Evolutionary conservation across 495 filamentous ascomycete genomes (phyloP).

Genomic region (Penicillium herquei): DNA sequence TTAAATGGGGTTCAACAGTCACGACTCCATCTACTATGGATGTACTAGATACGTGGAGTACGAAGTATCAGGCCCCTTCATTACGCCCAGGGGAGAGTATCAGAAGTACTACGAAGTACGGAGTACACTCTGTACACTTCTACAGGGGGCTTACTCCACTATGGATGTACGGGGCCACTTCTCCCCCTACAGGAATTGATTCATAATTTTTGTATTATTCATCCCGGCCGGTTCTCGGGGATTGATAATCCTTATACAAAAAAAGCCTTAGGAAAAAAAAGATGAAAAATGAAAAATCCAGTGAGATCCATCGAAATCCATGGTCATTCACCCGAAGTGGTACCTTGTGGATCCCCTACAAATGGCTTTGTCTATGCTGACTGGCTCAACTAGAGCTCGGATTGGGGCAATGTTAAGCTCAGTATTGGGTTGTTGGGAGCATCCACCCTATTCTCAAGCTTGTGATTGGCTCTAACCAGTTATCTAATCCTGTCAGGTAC

Average conservation of each 20-base stretch:
- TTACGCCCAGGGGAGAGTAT: too few species aligned
- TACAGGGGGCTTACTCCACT: too few species aligned
- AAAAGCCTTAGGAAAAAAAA: too few species aligned
- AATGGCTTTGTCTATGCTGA: neutral
- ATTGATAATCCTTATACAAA: neutral
- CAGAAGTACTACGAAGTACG: too few species aligned
- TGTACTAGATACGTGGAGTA: too few species aligned
- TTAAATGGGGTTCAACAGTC: slow-evolving; percentile 19
- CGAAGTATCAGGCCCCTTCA: too few species aligned
- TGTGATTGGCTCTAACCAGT: neutral
- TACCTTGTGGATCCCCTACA: neutral
- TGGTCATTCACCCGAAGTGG: neutral
- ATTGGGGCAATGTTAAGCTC: neutral
- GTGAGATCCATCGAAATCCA: neutral
- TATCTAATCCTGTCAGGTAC: slow-evolving; percentile 6
- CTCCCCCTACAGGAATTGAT: neutral
- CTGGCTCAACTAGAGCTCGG: slow-evolving; percentile 2
- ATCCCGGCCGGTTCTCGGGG: slow-evolving; percentile 3
- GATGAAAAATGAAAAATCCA: neutral
- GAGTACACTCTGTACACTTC: too few species aligned
- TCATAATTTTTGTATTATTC: neutral
- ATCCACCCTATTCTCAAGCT: neutral
- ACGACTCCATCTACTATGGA: neutral
- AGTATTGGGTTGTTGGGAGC: slow-evolving; percentile 6
- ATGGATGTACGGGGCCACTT: neutral